Conservation (phyloP, 2,329 filamentous ascomycete genomes). For the Talaromyces islandicus region DNA sequence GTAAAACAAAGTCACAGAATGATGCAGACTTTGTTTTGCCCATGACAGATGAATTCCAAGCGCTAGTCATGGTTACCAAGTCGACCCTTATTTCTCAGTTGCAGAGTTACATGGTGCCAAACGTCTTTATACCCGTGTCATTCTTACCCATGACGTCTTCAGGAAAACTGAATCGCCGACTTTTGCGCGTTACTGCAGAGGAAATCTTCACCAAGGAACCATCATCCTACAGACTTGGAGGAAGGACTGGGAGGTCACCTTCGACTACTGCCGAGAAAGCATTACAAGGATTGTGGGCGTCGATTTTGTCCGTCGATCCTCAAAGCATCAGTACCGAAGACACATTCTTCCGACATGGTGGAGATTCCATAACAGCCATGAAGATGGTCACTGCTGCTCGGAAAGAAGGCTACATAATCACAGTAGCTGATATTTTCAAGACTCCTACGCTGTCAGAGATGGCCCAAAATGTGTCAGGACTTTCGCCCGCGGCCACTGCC, state of each 20-base stretch:
- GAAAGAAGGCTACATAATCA: slow-evolving; percentile 6
- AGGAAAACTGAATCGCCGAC: slow-evolving; percentile 10
- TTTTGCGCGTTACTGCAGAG: slow-evolving; percentile 5
- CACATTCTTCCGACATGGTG: slow-evolving; percentile 23
- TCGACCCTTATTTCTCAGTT: slow-evolving; percentile 1
- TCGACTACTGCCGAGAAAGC: slow-evolving; percentile 9
- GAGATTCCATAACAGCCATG: slow-evolving; percentile 19
- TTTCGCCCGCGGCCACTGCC: background rate
- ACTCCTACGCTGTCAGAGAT: slow-evolving; percentile 9
- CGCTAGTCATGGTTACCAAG: slow-evolving; percentile 1
- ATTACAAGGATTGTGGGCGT: slow-evolving; percentile 12
- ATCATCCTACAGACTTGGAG: slow-evolving; percentile 10
- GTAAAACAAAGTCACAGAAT: slow-evolving; percentile 22
- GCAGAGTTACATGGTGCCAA: slow-evolving; percentile 11
- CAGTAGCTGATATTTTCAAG: slow-evolving; percentile 10
- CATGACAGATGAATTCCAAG: slow-evolving; percentile 6
- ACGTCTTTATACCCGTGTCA: slow-evolving; percentile 9
- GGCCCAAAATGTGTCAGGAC: slow-evolving; percentile 1
- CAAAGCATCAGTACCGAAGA: slow-evolving; percentile 14
- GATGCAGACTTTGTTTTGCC: slow-evolving; percentile 13
- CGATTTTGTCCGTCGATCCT: slow-evolving; percentile 9
- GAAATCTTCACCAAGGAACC: slow-evolving; percentile 5
- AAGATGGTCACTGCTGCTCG: slow-evolving; percentile 12
- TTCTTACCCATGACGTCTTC: slow-evolving; percentile 10
- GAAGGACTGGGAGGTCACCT: slow-evolving; percentile 6